Evolutionary conservation across 2,329 filamentous ascomycete species (phyloP).

Genomic region (Nemania abortiva): DNA sequence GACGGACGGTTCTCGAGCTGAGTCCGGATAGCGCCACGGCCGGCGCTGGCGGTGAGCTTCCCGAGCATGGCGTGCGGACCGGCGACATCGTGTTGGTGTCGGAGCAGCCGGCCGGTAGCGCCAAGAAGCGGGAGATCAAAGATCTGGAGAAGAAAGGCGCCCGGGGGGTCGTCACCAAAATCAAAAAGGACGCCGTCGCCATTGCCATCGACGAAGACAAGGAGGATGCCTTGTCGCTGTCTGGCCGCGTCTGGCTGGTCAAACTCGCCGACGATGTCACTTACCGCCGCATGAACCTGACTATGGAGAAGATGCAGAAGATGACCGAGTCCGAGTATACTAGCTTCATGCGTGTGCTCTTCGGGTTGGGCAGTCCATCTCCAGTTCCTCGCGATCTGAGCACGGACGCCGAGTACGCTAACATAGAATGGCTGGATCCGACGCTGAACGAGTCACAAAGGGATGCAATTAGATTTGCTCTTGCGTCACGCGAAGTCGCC

Average conservation of each 20-base stretch:
- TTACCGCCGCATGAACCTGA: constrained; percentile 72
- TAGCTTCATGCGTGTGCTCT: constrained; percentile 70
- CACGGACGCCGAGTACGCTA: constrained; percentile 57
- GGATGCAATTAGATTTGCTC: constrained; percentile 81
- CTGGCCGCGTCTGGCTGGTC: constrained; percentile 70
- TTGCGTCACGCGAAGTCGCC: constrained; percentile 84
- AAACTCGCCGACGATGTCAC: constrained; percentile 78
- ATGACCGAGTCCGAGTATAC: constrained; percentile 71
- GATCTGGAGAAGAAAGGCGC: constrained; percentile 77
- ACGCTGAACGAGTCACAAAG: constrained; percentile 75
- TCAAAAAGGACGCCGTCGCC: constrained; percentile 68
- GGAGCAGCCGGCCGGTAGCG: constrained; percentile 79
- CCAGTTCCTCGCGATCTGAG: constrained; percentile 58
- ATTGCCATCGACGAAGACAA: constrained; percentile 78
- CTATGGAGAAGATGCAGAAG: constrained; percentile 70
- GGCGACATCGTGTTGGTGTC: constrained; percentile 83
- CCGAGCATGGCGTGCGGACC: constrained; percentile 79
- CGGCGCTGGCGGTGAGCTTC: constrained; percentile 63
- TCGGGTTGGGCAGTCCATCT: constrained; percentile 68
- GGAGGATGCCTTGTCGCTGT: constrained; percentile 59
- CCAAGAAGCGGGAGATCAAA: constrained; percentile 78
- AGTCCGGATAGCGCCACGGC: constrained; percentile 76
- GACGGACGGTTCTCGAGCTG: constrained; percentile 90
- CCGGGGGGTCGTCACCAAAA: constrained; percentile 77
- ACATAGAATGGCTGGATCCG: constrained; percentile 71